Percentiles rank a stretch among this genome's conserved stretches.
Evolutionary conservation across 441 rosid species (phyloP).

Genomic region (Bruguiera hainesii): DNA sequence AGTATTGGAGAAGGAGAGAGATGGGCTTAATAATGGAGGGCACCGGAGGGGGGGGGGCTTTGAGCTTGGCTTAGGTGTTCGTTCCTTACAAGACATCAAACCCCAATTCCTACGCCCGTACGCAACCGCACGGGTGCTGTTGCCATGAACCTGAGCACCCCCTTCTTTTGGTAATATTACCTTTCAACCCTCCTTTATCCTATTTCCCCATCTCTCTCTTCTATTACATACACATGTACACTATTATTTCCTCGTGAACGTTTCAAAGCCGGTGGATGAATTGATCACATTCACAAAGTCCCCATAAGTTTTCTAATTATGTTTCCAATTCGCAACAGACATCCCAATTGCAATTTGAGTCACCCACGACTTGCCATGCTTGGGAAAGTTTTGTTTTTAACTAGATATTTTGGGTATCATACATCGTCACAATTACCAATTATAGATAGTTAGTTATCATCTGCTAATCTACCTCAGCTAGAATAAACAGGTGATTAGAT

Average conservation of each 20-base stretch:
- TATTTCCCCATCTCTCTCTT: background rate
- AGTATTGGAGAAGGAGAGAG: background rate
- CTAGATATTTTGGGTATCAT: too few relatives aligned
- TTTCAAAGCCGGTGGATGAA: background rate
- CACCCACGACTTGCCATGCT: too few relatives aligned
- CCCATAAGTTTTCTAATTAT: too few relatives aligned
- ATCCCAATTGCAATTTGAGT: too few relatives aligned
- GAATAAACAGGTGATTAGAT: too few relatives aligned
- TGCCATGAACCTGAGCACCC: conserved; percentile 16
- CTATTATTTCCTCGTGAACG: background rate
- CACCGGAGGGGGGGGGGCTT: background rate
- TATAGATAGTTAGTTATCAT: too few relatives aligned
- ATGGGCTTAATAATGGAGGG: conserved; percentile 16
- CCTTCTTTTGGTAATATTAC: conserved; percentile 18
- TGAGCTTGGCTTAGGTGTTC: conserved; percentile 20
- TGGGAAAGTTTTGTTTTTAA: too few relatives aligned
- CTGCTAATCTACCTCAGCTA: too few relatives aligned
- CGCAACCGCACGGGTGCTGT: conserved; percentile 27
- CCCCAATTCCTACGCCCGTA: conserved; percentile 18
- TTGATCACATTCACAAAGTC: too few relatives aligned
- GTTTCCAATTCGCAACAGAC: too few relatives aligned
- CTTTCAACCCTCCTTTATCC: background rate
- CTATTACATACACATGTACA: background rate
- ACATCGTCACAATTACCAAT: too few relatives aligned
- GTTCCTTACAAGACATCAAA: conserved; percentile 23